These are phyloP conservation scores for Pseudocercospora fijiensis DNA, from an alignment of 2,329 filamentous ascomycete genomes.

Conservation along the genomic window DNA sequence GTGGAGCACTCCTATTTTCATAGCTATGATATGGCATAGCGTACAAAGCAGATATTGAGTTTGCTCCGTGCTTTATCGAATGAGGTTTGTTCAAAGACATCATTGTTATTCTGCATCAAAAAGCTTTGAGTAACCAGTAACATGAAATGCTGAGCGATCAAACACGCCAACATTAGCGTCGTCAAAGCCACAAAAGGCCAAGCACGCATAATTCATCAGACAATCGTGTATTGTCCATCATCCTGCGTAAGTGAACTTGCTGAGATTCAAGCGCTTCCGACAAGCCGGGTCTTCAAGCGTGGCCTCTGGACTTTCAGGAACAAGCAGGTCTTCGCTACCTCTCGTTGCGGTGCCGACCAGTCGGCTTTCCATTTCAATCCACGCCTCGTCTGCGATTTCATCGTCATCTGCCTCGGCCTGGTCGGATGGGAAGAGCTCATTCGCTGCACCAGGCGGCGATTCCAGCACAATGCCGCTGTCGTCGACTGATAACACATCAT, in stretches of 20 bases:
- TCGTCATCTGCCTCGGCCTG: slow-evolving; percentile 23
- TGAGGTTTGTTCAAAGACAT: background rate
- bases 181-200: background rate
- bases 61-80: background rate
- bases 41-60: background rate
- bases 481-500: slow-evolving; percentile 8
- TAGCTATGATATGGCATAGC: background rate
- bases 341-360: slow-evolving; percentile 33
- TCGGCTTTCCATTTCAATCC: slow-evolving; percentile 29
- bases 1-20: background rate
- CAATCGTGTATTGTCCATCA: slow-evolving; percentile 11
- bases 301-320: slow-evolving; percentile 47
- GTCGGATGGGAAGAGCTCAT: slow-evolving; percentile 20
- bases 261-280: slow-evolving; percentile 41
- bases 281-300: slow-evolving; percentile 32
- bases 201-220: background rate
- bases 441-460: slow-evolving; percentile 8
- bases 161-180: slow-evolving; percentile 2
- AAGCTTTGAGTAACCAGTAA: background rate
- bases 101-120: background rate
- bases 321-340: slow-evolving; percentile 50
- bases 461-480: slow-evolving; percentile 20
- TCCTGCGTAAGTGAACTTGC: slow-evolving; percentile 41
- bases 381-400: slow-evolving; percentile 28
- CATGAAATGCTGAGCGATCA: slow-evolving; percentile 1